These are phyloP conservation scores for Zea mays DNA, from an alignment of 176 grass and related monocot species.

Conservation along the genomic window Zm-B73-REFERENCE-NAM-5.0 NC_050098.1:230675501-230676000, in stretches of 20 bases:
- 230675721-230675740: constrained; percentile 32
- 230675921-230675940: constrained; percentile 72
- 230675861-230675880: constrained; percentile 85
- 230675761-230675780: constrained; percentile 48
- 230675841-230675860: constrained; percentile 50
- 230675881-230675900: constrained; percentile 87
- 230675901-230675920: constrained; percentile 71
- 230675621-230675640: constrained; percentile 4
- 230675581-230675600: constrained; percentile 31
- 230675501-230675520: background rate
- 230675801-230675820: constrained; percentile 12
- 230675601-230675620: background rate
- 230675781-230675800: constrained; percentile 43
- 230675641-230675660: constrained; percentile 15
- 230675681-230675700: constrained; percentile 34
- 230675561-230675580: constrained; percentile 27
- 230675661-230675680: constrained; percentile 8
- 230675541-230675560: constrained; percentile 25
- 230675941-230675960: constrained; percentile 62
- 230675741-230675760: constrained; percentile 61
- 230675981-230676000: constrained; percentile 58
- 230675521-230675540: constrained; percentile 27
- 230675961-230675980: constrained; percentile 78
- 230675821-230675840: constrained; percentile 14
- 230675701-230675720: constrained; percentile 35